Base-by-base conservation (phyloP, 2,329 filamentous ascomycete genomes). In the Rhynchosporium graminicola region DNA sequence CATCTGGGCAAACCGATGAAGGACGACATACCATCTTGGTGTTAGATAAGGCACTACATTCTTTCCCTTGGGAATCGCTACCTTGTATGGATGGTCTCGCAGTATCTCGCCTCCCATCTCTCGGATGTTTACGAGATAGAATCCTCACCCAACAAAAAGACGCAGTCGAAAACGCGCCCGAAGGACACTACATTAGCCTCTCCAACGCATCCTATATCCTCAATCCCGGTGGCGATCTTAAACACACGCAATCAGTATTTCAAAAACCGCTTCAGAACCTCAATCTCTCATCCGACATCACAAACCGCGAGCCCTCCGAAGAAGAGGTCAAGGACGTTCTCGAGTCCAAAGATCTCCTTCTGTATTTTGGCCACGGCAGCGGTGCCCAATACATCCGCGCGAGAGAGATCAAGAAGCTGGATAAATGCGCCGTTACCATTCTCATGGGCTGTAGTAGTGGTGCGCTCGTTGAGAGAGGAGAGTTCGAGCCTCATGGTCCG, bases 361-460 rank as follows among this genome's bases (percentile, higher is more conserved):
- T 99, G 10, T 99, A 99, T 79, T 98, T 99, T 76, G 95, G 95
- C 1, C 95, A 99, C 77, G 95, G 95, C 64, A 94, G 91, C 68
- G 95, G 94, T 28, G 91, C 91, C 33, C 95, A 99, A 76, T 99
- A 97, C 76, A 92, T 99, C 62, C 89, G 93, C 36, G 87, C 90
- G 12, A 87, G 91, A 68, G 91, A 91, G 1, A 87, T 99, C 68
- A 89, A 91, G 60, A 87, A 86, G 63, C 83, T 98, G 12, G 85
- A 88, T 13, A 86, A 83, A 63, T 96, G 92, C 52, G 90, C 92
- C 0, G 88, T 90, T 0, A 87, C 92, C 0, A 88, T 97, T 73
- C 85, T 99, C 15, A 97, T 99, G 88, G 95, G 95, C 46, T 99
- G 95, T 77, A 93, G 89, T 72, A 96, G 91, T 50, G 94, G 91